Base-by-base conservation (phyloP, 768 basidiomycete species). In the Fomitopsis pulvina region DNA sequence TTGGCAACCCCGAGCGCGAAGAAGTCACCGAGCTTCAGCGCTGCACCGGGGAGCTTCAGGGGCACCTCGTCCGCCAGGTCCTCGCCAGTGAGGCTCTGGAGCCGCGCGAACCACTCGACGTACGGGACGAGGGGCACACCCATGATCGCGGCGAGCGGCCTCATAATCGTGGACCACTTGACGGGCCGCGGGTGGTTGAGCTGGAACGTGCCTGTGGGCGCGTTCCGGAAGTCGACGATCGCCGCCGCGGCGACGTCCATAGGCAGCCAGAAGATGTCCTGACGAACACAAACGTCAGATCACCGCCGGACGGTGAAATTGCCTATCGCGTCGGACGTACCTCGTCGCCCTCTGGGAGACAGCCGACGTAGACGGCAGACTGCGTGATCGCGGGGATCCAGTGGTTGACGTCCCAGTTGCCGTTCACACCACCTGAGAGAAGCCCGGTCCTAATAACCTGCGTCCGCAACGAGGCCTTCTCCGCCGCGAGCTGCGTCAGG, bases 261-360 rank as follows among this genome's bases (percentile, higher is more conserved):
- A 0, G 75, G 72, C 4, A 77, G 41, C 76, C 74, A 76, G 0
- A 71, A 73, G 12, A 71, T 59, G 7, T 54, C 49, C 73, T 75
- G 18, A 21, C n/a, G n/a, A n/a, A n/a, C n/a, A n/a, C n/a, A n/a
- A n/a, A n/a, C n/a, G 10, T 34, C 10, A 34, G 32, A 34, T 10
- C 10, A 18, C 10, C n/a, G 32, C n/a, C n/a, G 18, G 32, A n/a
- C n/a, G n/a, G 4, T 7, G 14, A 30, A 7, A 30, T 30, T 14
- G 29, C 14, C n/a, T n/a, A n/a, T n/a, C n/a, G n/a, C 14, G 5
- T 22, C 10, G 10, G 10, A 27, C 46, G 18, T 18, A 47, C 46
- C 29, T 24, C 32, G 3, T 47, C n/a, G 3, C 46, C 32, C 11
- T 47, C 46, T 14, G 48, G 48, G 9, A 49, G 48, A 34, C 41